Evolutionary conservation across 768 basidiomycete species (phyloP), one percentile per base, ranked within the genome.

Genomic region (Sistotremastrum suecicum): DNA sequence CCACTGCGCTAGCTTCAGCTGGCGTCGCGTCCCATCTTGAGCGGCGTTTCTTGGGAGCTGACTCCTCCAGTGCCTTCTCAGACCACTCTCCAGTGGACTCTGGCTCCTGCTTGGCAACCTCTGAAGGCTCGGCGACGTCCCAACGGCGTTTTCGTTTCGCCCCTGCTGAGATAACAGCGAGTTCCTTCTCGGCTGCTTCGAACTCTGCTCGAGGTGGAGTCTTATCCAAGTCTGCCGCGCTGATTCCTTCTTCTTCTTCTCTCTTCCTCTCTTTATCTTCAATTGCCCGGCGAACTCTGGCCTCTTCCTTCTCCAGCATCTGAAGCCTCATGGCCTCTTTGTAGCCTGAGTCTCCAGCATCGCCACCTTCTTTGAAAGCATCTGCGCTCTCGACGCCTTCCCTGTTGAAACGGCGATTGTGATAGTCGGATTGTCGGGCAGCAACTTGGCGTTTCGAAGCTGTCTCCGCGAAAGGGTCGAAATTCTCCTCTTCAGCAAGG

Each of bases 1-100:
- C 66, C 5, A 67, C 60, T 35, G 65, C 60, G 34, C 58, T 54
- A 46, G 68, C 72, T 47, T 89, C 88, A 3, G 81, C 75, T 7
- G 92, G 90, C 0, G 90, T 78, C 44, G 90, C 89, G 61, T 98
- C 94, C 94, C 94, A 97, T 42, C 94, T 75, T 46, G 92, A 97
- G 53, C 89, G 80, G 49, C 88, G 82, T 65, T 94, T 94, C 66
- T 87, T 91, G 39, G 87, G 79, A 28, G 80, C 79, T 46, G 81
- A 76, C 30, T 70, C 72, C 44, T 85, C 85, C 31, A 78, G 61
- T 45, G 79, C 76, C 54, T 87, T 78, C 59, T 83, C 80, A 5
- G 78, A 79, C 78, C 82, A 84, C 58, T 83, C 78, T 37, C 74
- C 78, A 34, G 76, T 75, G 53, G 80, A 76, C 20, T 73, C 63